These are phyloP conservation scores for Argentina anserina DNA, from an alignment of 306 rosid species.

Conservation along the genomic window DNA sequence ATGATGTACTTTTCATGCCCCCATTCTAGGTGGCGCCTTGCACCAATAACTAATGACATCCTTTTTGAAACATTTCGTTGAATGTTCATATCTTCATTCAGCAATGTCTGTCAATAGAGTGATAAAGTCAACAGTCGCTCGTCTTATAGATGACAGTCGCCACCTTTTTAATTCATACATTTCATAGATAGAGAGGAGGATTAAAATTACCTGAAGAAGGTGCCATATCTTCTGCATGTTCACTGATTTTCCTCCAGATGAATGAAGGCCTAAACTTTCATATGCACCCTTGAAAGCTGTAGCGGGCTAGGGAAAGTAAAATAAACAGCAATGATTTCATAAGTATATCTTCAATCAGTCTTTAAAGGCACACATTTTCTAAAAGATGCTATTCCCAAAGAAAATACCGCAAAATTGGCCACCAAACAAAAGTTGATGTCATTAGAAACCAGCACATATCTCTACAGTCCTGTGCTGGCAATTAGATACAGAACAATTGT, in stretches of 20 bases:
- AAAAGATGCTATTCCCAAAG: background rate
- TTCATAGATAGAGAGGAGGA: slow-evolving; percentile 12
- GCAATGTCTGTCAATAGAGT: slow-evolving; percentile 48
- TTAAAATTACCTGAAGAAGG: slow-evolving; percentile 69
- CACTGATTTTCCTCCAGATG: slow-evolving; percentile 88
- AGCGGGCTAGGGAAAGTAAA: slow-evolving; percentile 52
- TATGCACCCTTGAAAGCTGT: slow-evolving; percentile 81
- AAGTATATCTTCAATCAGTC: background rate
- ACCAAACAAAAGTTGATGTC: slow-evolving; percentile 2
- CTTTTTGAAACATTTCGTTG: slow-evolving; percentile 54
- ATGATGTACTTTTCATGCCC: slow-evolving; percentile 89
- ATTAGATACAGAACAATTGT: no score
- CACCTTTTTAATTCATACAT: background rate
- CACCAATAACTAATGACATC: slow-evolving; percentile 83
- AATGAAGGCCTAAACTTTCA: slow-evolving; percentile 68
- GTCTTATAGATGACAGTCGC: background rate
- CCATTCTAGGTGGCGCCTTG: slow-evolving; percentile 92
- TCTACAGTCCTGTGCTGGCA: background rate
- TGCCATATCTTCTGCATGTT: slow-evolving; percentile 94
- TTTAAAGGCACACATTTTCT: background rate
- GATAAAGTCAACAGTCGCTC: background rate
- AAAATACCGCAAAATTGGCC: background rate
- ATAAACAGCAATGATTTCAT: slow-evolving; percentile 2
- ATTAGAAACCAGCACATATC: background rate
- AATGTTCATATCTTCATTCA: slow-evolving; percentile 55